Percentiles rank a stretch among this genome's conserved stretches.
Evolutionary conservation across 495 filamentous ascomycete genomes (phyloP).

Genomic region (Clohesyomyces aquaticus): DNA sequence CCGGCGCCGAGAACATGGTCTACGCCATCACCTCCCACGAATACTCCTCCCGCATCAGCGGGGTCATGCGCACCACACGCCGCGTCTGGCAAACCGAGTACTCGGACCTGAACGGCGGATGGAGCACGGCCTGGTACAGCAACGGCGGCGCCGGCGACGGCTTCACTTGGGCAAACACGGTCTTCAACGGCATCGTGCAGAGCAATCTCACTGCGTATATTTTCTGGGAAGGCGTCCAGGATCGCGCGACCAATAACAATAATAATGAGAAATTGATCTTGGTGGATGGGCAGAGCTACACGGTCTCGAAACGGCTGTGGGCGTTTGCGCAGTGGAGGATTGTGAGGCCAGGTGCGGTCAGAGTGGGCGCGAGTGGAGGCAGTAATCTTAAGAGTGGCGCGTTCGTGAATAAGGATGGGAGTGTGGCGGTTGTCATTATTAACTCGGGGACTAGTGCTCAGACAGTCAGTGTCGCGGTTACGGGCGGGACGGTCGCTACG

Average conservation of each 20-base stretch:
- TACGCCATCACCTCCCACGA: constrained; percentile 33
- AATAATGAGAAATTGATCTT: constrained; percentile 38
- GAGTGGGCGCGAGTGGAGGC: constrained; percentile 43
- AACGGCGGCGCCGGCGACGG: constrained; percentile 34
- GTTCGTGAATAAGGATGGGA: constrained; percentile 35
- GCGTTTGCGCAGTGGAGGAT: constrained; percentile 37
- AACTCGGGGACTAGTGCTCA: constrained; percentile 29
- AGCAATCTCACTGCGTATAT: constrained; percentile 34
- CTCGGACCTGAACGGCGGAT: constrained; percentile 41
- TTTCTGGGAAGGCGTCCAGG: constrained; percentile 47
- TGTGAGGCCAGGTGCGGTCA: constrained; percentile 36
- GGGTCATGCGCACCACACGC: constrained; percentile 4
- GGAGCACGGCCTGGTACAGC: constrained; percentile 35
- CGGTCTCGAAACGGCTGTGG: constrained; percentile 34
- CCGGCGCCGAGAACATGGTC: constrained; percentile 27
- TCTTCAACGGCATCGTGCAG: constrained; percentile 37
- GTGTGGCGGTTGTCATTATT: constrained; percentile 35
- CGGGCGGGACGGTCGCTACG: constrained; percentile 2
- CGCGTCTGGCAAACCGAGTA: constrained; percentile 41
- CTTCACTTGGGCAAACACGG: constrained; percentile 38
- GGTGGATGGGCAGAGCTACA: constrained; percentile 24
- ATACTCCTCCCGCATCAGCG: constrained; percentile 29
- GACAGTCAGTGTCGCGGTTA: constrained; percentile 22
- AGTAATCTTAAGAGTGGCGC: constrained; percentile 29
- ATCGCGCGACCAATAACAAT: constrained; percentile 49